Base-by-base conservation (phyloP, 2,329 filamentous ascomycete species). In the Kalmusia sp. region DNA sequence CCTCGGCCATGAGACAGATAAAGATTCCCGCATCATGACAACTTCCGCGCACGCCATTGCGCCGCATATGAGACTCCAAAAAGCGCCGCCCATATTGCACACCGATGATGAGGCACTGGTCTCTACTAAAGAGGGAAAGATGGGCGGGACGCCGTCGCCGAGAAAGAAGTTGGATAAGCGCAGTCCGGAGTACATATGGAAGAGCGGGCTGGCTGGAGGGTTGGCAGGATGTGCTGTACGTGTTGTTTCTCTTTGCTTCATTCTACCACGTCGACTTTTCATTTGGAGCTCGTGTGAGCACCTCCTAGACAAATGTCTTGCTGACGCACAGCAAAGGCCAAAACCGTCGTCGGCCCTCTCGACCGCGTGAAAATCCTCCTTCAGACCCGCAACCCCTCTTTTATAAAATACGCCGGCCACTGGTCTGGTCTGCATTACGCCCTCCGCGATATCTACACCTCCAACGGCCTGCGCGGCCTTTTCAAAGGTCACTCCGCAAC, bases 321-420 rank as follows among this genome's bases (percentile, higher is more conserved):
- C 57, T 60, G 51, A 64, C 28, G 12, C 40, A 28, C 51, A 24
- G 48, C 64, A 96, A n/a, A n/a, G 92, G 95, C 90, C 57, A 99
- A 99, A 82, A 97, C 93, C 0, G 82, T 96, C 6, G 96, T 99
- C 31, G 95, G 92, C 21, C 95, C 95, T 21, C 89, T 99, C 59
- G 95, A 99, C 77, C 89, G 95, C 62, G 95, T 99, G 68, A 99
- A 99, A 78, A 99, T 99, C 70, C 89, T 99, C 51, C 98, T 99
- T 78, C 95, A 99, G 75, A 90, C 95, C 47, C 92, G 90, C 69
- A 97, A 95, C 68, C 95, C 95, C 3, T 89, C 95, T 63, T 99
- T 96, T 72, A 85, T 89, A 49, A 96, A 96, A 77, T 99, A 98
- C 72, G 87, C 91, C 1, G 91, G 92, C 34, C 92, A 89, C 35